Evolutionary conservation across 805 yeast genomes (phyloP).

Genomic region (Saturnispora bothae): DNA sequence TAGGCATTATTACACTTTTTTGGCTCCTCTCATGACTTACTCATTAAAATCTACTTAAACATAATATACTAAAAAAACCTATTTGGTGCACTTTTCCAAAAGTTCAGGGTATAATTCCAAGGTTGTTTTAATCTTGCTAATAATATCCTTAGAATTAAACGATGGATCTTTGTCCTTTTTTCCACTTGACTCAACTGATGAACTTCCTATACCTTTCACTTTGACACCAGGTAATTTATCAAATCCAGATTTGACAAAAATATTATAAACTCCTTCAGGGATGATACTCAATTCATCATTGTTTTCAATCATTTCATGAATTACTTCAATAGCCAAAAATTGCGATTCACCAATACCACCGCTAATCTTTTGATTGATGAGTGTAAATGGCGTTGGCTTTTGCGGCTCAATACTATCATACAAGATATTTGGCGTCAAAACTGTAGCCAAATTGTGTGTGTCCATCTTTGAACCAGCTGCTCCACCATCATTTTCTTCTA

Average conservation of each 20-base stretch:
- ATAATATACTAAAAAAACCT: background rate
- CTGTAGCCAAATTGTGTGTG: conserved; percentile 89
- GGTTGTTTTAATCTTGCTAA: conserved; percentile 20
- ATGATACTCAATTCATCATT: conserved; percentile 72
- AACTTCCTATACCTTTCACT: background rate
- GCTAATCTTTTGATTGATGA: conserved; percentile 9
- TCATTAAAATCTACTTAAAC: background rate
- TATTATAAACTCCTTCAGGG: conserved; percentile 51
- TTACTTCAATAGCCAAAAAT: conserved; percentile 83
- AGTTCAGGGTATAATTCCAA: background rate
- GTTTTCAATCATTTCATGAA: conserved; percentile 69
- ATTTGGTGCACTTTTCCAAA: background rate
- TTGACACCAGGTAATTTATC: conserved; percentile 13
- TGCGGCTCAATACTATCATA: conserved; percentile 30
- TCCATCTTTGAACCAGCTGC: conserved; percentile 94
- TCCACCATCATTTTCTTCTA: conserved; percentile 72
- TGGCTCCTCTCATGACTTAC: too few relatives aligned
- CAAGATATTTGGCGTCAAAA: conserved; percentile 83
- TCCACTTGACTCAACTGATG: conserved; percentile 9
- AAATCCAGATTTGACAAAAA: conserved; percentile 39
- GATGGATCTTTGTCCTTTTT: conserved; percentile 10
- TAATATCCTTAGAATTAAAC: conserved; percentile 30
- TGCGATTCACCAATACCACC: conserved; percentile 51
- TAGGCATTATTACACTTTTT: too few relatives aligned
- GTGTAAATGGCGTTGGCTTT: conserved; percentile 2